Evolutionary conservation across 202 grass and related monocot species (phyloP).

Genomic region (Zoysia matrella): DNA sequence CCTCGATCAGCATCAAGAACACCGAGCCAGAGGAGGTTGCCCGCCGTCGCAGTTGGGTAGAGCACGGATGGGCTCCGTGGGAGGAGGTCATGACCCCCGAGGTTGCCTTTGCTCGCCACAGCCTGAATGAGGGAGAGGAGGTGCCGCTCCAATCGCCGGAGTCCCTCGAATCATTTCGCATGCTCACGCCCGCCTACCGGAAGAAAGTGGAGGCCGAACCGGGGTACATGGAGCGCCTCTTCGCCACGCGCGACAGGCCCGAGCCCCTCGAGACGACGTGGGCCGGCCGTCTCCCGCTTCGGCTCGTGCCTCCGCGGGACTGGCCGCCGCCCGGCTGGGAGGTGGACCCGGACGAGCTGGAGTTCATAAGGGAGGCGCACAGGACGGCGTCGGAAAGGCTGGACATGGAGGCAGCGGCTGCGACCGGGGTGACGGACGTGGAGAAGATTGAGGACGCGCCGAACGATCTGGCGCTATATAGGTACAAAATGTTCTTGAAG

Average conservation of each 20-base stretch:
- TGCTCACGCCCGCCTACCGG: slow-evolving; percentile 86
- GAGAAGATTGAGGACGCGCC: slow-evolving; percentile 67
- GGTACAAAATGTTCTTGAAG: slow-evolving; percentile 90
- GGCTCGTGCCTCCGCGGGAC: slow-evolving; percentile 79
- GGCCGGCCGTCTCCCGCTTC: slow-evolving; percentile 63
- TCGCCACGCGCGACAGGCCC: slow-evolving; percentile 73
- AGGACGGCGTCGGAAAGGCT: slow-evolving; percentile 69
- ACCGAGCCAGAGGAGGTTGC: slow-evolving; percentile 73
- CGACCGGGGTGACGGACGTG: slow-evolving; percentile 50
- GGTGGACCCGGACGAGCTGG: slow-evolving; percentile 80
- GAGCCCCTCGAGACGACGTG: slow-evolving; percentile 80
- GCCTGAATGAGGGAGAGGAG: slow-evolving; percentile 92
- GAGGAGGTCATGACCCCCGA: slow-evolving; percentile 84
- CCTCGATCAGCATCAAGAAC: slow-evolving; percentile 47
- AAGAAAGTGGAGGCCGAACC: slow-evolving; percentile 83
- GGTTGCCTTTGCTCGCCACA: slow-evolving; percentile 82
- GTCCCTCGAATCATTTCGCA: slow-evolving; percentile 84
- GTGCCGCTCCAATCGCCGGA: slow-evolving; percentile 86
- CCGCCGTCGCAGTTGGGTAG: slow-evolving; percentile 70
- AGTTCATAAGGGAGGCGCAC: slow-evolving; percentile 87
- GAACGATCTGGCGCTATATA: slow-evolving; percentile 59
- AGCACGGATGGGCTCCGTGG: slow-evolving; percentile 87
- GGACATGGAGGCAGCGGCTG: slow-evolving; percentile 61
- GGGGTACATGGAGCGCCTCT: slow-evolving; percentile 66
- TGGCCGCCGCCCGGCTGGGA: slow-evolving; percentile 89